These are phyloP conservation scores for Mycena filopes DNA, from an alignment of 768 basidiomycete species.

Conservation along the genomic window DNA sequence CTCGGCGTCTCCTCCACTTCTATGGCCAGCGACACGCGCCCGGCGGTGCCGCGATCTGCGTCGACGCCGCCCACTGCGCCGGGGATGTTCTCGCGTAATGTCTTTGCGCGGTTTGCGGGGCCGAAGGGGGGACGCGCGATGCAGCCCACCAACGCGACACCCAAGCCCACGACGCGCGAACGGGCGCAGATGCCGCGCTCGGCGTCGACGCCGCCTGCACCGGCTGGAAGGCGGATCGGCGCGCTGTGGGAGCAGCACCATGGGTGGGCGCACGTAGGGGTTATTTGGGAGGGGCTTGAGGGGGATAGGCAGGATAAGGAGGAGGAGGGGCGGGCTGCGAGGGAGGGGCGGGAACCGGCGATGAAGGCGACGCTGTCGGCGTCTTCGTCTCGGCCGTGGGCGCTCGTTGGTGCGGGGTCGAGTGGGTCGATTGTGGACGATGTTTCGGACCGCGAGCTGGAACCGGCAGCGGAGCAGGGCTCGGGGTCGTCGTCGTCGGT, in stretches of 20 bases:
- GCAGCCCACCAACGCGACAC: not conserved
- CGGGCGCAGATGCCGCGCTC: conserved; percentile 19
- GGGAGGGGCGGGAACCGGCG: not conserved
- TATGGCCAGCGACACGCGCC: not conserved
- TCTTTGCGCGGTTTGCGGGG: conserved; percentile 24
- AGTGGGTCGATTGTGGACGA: not conserved
- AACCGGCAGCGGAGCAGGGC: not conserved
- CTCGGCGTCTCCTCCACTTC: no score
- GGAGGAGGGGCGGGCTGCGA: not conserved
- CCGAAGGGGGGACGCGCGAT: conserved; percentile 12
- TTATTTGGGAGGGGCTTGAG: not conserved
- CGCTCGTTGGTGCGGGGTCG: not conserved
- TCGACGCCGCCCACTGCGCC: conserved; percentile 19
- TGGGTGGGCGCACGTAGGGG: not conserved
- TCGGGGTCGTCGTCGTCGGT: not conserved
- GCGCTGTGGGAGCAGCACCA: conserved; percentile 17
- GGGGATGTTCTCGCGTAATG: conserved; percentile 5
- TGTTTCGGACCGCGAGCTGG: not conserved
- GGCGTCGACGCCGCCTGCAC: conserved; percentile 25
- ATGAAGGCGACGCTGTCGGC: not conserved
- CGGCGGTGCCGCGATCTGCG: conserved; percentile 18
- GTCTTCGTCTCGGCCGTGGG: not conserved
- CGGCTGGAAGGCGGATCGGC: not conserved
- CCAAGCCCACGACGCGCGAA: not conserved
- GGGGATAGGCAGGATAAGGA: not conserved